Evolutionary conservation across 768 basidiomycete genomes (phyloP), one percentile per base, ranked within the genome.

Genomic region (Cantharellus anzutake): DNA sequence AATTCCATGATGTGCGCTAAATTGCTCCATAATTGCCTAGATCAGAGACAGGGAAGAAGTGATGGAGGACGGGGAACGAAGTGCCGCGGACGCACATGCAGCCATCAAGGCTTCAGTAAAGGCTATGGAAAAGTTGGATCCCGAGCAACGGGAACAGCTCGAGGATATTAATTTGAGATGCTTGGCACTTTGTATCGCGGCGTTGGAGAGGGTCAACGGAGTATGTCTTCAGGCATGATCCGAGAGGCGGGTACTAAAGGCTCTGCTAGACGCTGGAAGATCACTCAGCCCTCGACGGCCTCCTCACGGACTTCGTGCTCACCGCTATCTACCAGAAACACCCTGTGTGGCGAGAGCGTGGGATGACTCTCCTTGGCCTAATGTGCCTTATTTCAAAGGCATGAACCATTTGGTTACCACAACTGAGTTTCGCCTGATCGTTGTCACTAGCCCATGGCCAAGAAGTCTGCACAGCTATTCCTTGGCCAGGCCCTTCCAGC

Each of bases 311-410:
- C 65, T 73, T 99, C 16, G 89, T 97, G 66, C 80, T 96, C 40
- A 94, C 94, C 2, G 81, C 88, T 3, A 87, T 97, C 51, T 82
- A 84, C 67, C 80, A 88, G 58, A 93, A 93, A 71, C 90, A 94
- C 64, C 75, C 86, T 3, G 74, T 77, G 0, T 75, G 93, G 65
- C 77, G 87, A 44, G 86, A 90, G 69, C 82, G 84, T 68, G 89
- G 89, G 0, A 74, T 92, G 5, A 73, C 86, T 60, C 80, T 81
- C 61, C 73, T 96, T 1, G 90, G 89, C 1, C 72, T 93, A 11
- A 90, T 87, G 67, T 90, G 84, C 66, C 78, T 92, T 60, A 88
- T 96, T 61, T 88, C 85, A 38, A 79, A 82, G 72, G 82, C 82
- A 62, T 4, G 69, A 3, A 34, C 34, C 56, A 11, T 11, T 55